Conservation (phyloP, 768 basidiomycete species). For the Fistulinella prunicolor region DNA sequence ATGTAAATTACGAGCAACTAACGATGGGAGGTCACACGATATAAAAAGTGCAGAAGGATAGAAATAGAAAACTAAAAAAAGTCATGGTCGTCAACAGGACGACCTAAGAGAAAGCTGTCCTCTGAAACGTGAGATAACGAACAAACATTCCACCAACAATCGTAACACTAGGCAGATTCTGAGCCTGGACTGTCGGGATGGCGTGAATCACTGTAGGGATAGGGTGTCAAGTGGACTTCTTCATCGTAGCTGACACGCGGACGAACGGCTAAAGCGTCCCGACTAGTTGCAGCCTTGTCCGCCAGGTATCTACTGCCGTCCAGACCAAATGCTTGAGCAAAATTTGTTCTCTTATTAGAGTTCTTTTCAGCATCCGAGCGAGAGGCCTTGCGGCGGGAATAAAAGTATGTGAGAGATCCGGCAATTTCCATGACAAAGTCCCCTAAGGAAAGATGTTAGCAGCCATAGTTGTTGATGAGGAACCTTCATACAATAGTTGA, state of each 20-base stretch:
- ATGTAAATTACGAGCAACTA: no score
- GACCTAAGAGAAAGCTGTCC: neutral
- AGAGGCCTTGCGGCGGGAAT: slow-evolving; percentile 31
- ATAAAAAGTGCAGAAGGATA: neutral
- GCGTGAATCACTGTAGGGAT: slow-evolving; percentile 21
- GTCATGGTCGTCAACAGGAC: neutral
- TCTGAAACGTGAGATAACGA: neutral
- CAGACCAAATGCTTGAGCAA: slow-evolving; percentile 41
- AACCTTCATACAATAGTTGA: slow-evolving; percentile 43
- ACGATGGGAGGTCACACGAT: neutral
- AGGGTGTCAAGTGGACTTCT: slow-evolving; percentile 40
- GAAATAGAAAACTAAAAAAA: neutral
- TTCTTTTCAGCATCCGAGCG: slow-evolving; percentile 9
- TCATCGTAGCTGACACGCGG: slow-evolving; percentile 38
- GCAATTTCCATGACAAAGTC: slow-evolving; percentile 69
- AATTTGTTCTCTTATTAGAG: slow-evolving; percentile 31
- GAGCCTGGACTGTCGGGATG: slow-evolving; percentile 2
- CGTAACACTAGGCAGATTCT: neutral
- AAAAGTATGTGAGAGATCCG: slow-evolving; percentile 61
- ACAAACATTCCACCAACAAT: neutral
- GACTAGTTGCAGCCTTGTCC: slow-evolving; percentile 4
- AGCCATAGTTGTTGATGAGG: neutral
- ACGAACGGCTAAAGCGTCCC: slow-evolving; percentile 10
- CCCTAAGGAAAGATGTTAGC: slow-evolving; percentile 34
- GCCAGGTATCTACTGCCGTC: slow-evolving; percentile 18